Base-by-base conservation (phyloP, 768 basidiomycete genomes). In the Hygrophorus russula region DNA sequence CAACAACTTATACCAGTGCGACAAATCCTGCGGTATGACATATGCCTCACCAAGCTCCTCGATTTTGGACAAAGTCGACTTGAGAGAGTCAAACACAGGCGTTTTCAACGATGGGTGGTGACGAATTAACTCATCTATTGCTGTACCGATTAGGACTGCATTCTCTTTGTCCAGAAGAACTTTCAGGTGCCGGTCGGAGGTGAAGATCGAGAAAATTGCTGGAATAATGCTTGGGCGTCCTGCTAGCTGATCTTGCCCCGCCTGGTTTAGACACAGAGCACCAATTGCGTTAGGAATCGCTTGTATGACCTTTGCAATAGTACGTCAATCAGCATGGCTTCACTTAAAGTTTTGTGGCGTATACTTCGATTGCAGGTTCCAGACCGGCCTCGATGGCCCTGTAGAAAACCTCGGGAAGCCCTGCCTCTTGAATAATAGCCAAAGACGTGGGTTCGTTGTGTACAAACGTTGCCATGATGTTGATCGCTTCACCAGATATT, bases 391-490 rank as follows among this genome's bases (percentile, higher is more conserved):
- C 90, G 35, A 99, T 77, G 3, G 84, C 76, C 45, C 74, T 73
- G 62, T 92, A 98, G 54, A 99, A 90, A 0, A 79, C 73, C 53
- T 91, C 86, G 0, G 96, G 96, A 2, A 99, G 62, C 4, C 82
- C 79, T 19, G 80, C 74, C 60, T 99, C 96, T 61, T 99, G 96
- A 15, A 99, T 84, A 42, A 94, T 82, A 2, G 78, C 68, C 45
- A 99, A 66, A 12, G 90, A 96, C 0, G 93, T 97, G 5, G 96
- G 96, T 59, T 99, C 96, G 51, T 98, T 99, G 68, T 99, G 94
- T 7, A 98, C 81, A 61, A 97, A 97, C 0, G 91, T 91, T 11
- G 91, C 80, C 81, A 96, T 89, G 55, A 92, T 83, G 58, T 93
- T 91, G 67, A 93, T 88, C 4, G 88, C 91, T 88, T 49, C 12